Evolutionary conservation across 352 stramenopile genomes (phyloP), one percentile per base, ranked within the genome.

Genomic region (Phytophthora pistaciae): DNA sequence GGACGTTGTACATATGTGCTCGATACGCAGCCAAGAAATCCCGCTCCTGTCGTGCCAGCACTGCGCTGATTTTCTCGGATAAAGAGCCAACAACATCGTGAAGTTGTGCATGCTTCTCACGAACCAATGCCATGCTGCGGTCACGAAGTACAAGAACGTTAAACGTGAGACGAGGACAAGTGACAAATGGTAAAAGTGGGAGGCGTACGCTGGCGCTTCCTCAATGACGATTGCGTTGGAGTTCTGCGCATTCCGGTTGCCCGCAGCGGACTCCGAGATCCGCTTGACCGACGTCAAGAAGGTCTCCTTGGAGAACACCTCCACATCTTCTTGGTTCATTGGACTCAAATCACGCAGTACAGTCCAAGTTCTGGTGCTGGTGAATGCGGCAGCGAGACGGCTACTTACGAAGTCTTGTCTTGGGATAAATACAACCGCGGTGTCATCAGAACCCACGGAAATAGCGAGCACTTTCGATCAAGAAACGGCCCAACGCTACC

Each of bases 1-100:
- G 94, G 9, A 98, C 94, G 38, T 93, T 98, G 79, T 98, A 98
- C 94, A 98, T 98, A 72, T 98, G 94, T 10, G 93, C 91, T n/a
- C 94, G 87, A 59, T 98, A 98, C 2, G 94, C 94, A 16, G 91
- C 90, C 10, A 98, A 70, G 56, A 98, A 98, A 58, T 98, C 94
- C 21, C 93, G 92, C 69, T 98, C 94, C 61, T 98, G 94, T 52
- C 95, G 83, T 10, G 90, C 89, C 3, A 98, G 77, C 33, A 98
- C 92, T 9, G 86, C 85, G 20, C 88, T 96, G 55, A 98, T 96
- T 82, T 97, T 97, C 16, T 96, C 87, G 1, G 88, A 96, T 6
- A 96, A 73, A 2, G 87, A 95, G 8, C 80, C 87, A 11, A 96
- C 90, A 1, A 96, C 90, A 31, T 87, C 77, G 59, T 92, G 84